A percentile compares a stretch with the other conserved stretches of the same genome.
Conservation (phyloP, 23 red algal genomes). For the Gracilaria domingensis region DNA sequence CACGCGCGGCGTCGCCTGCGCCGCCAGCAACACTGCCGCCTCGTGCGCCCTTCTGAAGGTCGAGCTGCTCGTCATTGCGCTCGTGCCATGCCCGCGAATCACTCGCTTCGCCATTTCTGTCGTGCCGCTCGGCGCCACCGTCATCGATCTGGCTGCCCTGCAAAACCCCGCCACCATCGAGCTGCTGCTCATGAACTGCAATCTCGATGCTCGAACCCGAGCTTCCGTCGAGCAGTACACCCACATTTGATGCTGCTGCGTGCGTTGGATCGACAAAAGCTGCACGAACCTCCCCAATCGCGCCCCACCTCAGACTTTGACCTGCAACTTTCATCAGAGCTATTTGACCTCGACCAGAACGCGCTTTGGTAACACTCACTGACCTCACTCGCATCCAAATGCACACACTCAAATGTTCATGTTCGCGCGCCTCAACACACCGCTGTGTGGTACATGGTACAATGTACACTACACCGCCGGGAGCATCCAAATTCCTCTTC, state of each 20-base stretch:
- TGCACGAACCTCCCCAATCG: not conserved
- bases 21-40: constrained; percentile 37
- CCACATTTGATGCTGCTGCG: constrained; percentile 46
- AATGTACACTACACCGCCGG: no score
- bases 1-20: constrained; percentile 46
- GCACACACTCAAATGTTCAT: no score
- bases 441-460: no score
- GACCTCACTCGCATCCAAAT: no score
- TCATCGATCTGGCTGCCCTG: constrained; percentile 34
- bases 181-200: constrained; percentile 36
- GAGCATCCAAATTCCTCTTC: no score
- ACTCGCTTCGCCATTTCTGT: constrained; percentile 25
- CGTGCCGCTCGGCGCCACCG: constrained; percentile 37
- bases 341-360: not conserved
- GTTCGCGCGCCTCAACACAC: no score
- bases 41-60: constrained; percentile 46
- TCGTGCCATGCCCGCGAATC: constrained; percentile 10
- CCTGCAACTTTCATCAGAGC: not conserved
- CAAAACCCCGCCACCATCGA: constrained; percentile 47
- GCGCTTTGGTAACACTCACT: not conserved
- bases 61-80: constrained; percentile 23
- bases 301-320: not conserved
- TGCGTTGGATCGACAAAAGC: constrained; percentile 34
- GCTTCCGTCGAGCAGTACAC: constrained; percentile 29
- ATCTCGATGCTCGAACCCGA: not conserved